Evolutionary conservation across 306 rosid genomes (phyloP).

Genomic region (Castanopsis chinensis): DNA sequence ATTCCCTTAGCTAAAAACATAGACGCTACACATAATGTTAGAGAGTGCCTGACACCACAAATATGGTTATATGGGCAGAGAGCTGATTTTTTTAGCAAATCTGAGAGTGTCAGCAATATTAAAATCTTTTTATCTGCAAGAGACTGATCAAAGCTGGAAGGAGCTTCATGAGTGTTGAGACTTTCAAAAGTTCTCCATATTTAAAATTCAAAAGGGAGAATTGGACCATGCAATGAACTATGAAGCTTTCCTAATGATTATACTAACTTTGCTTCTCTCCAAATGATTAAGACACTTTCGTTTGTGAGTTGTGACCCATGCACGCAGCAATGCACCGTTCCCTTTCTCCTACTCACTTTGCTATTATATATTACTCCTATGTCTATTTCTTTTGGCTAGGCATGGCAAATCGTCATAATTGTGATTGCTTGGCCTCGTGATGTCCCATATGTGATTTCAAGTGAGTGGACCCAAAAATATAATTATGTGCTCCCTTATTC

Average conservation of each 20-base stretch:
- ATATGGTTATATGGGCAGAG: no score
- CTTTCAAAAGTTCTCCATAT: background rate
- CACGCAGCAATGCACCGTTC: background rate
- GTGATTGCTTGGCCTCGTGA: background rate
- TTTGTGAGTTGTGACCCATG: background rate
- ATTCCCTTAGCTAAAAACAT: no score
- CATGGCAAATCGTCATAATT: conserved; percentile 6
- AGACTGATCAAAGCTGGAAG: no score
- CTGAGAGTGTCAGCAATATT: no score
- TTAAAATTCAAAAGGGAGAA: background rate
- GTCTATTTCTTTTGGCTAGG: background rate
- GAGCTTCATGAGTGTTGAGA: no score
- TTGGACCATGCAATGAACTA: background rate
- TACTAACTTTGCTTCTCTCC: background rate
- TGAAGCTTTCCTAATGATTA: background rate
- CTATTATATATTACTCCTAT: background rate
- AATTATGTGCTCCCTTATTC: background rate
- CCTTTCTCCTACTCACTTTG: background rate
- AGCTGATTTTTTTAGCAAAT: no score
- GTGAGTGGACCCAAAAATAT: background rate
- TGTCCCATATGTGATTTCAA: background rate
- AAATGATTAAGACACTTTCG: background rate
- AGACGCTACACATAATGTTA: no score
- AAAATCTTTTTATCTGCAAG: no score
- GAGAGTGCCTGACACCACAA: no score